phyloP scores from a whole-genome alignment of 2,329 filamentous ascomycete species.

The Hirsutella minnesotensis region DNA sequence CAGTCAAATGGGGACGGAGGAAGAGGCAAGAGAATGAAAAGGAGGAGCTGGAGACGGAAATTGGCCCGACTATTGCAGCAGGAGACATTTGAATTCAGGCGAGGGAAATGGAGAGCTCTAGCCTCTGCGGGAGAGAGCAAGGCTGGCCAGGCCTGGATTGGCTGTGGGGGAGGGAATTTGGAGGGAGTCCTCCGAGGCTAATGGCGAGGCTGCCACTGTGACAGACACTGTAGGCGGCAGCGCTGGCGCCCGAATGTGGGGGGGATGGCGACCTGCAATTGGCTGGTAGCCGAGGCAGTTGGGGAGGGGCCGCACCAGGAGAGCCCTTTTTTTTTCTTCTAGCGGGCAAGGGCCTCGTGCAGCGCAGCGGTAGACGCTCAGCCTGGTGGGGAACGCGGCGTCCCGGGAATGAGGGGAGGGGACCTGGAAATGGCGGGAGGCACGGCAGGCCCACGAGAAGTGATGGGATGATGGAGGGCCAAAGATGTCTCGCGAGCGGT shows the following conservation, averaged over 20 bases:
- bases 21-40: neutral
- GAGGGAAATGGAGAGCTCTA: constrained; percentile 10
- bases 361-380: neutral
- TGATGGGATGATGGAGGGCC: no score
- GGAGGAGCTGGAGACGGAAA: neutral
- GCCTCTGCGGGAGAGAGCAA: constrained; percentile 5
- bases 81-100: constrained; percentile 5
- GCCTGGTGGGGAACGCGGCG: neutral
- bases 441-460: no score
- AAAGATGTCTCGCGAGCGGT: no score
- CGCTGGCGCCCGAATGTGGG: constrained; percentile 6
- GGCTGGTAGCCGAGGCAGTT: constrained; percentile 13
- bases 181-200: constrained; percentile 12
- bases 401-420: no score
- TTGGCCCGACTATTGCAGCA: neutral
- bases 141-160: constrained; percentile 12
- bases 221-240: constrained; percentile 1
- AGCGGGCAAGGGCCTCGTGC: neutral
- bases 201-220: constrained; percentile 15
- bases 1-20: neutral
- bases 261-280: constrained; percentile 10
- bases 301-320: no score
- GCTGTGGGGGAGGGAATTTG: constrained; percentile 9
- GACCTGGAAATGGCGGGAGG: no score
- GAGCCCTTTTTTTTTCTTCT: no score